A percentile compares a stretch with the other conserved stretches of the same genome.
phyloP scores from a whole-genome alignment of 179 eudicot genomes.

The Silene noctiflora region DNA sequence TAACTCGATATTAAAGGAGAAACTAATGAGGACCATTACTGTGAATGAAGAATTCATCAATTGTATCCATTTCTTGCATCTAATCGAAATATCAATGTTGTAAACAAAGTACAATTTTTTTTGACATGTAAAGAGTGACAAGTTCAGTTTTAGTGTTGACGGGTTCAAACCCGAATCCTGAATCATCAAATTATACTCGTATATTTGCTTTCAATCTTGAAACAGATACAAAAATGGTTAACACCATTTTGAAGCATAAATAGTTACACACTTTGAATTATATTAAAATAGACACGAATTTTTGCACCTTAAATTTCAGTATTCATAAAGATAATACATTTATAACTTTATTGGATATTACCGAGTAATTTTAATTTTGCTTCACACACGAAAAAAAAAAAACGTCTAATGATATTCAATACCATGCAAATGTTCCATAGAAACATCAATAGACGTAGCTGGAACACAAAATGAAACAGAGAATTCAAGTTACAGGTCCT shows the following conservation, averaged over 20 bases:
- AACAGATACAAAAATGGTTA: too few relatives aligned
- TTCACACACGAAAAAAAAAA: neutral
- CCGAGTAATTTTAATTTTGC: neutral
- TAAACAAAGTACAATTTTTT: too few relatives aligned
- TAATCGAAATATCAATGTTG: neutral
- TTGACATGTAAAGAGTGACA: too few relatives aligned
- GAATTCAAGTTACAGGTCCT: neutral
- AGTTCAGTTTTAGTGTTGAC: too few relatives aligned
- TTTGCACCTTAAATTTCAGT: too few relatives aligned
- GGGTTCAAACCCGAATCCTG: too few relatives aligned
- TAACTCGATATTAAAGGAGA: neutral
- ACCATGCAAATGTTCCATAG: neutral
- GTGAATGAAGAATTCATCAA: neutral
- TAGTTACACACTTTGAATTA: too few relatives aligned
- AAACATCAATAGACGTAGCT: neutral
- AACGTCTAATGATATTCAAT: neutral
- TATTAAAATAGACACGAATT: too few relatives aligned
- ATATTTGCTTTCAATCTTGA: too few relatives aligned
- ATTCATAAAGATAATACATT: too few relatives aligned
- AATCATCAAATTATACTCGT: too few relatives aligned
- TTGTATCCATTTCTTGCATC: neutral
- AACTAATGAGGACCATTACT: neutral
- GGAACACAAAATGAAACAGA: neutral
- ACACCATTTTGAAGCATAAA: too few relatives aligned
- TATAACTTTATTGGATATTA: neutral